phyloP scores from a whole-genome alignment of 257 asterid genomes.

The Nicotiana paniculata region DNA sequence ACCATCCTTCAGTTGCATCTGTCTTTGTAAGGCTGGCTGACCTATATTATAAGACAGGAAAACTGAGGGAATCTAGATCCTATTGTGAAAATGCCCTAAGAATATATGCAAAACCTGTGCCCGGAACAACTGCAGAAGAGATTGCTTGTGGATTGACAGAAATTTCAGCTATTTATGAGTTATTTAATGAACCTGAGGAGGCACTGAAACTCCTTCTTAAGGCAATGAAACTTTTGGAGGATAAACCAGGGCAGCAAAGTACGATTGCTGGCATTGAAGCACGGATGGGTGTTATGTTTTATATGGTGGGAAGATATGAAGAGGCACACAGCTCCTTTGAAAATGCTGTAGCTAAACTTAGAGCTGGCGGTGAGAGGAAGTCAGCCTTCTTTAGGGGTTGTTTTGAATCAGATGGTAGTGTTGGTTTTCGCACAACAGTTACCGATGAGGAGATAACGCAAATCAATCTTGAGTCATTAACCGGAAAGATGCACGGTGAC shows the following conservation, averaged over 20 bases:
- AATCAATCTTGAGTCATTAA: no score
- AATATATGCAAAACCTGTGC: slow-evolving; percentile 80
- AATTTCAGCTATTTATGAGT: slow-evolving; percentile 81
- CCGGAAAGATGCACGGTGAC: no score
- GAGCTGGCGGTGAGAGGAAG: slow-evolving; percentile 90
- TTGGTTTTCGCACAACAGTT: no score
- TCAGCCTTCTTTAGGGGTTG: slow-evolving; percentile 90
- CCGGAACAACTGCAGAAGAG: slow-evolving; percentile 85
- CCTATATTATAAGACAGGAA: slow-evolving; percentile 87
- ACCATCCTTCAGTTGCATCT: slow-evolving; percentile 93
- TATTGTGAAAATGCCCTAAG: slow-evolving; percentile 91
- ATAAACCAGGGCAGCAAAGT: slow-evolving; percentile 95
- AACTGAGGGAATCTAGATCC: slow-evolving; percentile 83
- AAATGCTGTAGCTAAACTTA: slow-evolving; percentile 71
- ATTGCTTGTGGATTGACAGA: slow-evolving; percentile 92
- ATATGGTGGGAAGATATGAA: slow-evolving; percentile 81
- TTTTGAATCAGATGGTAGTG: slow-evolving; percentile 82
- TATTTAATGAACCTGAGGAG: slow-evolving; percentile 92
- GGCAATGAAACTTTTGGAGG: slow-evolving; percentile 85
- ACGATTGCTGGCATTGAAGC: slow-evolving; percentile 97
- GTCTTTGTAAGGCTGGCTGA: slow-evolving; percentile 91
- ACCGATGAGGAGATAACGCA: no score
- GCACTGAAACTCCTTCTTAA: slow-evolving; percentile 82
- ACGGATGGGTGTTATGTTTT: slow-evolving; percentile 90
- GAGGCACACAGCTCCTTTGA: slow-evolving; percentile 77